Conservation (phyloP, 768 basidiomycete genomes). For the Collybia sordida region DNA sequence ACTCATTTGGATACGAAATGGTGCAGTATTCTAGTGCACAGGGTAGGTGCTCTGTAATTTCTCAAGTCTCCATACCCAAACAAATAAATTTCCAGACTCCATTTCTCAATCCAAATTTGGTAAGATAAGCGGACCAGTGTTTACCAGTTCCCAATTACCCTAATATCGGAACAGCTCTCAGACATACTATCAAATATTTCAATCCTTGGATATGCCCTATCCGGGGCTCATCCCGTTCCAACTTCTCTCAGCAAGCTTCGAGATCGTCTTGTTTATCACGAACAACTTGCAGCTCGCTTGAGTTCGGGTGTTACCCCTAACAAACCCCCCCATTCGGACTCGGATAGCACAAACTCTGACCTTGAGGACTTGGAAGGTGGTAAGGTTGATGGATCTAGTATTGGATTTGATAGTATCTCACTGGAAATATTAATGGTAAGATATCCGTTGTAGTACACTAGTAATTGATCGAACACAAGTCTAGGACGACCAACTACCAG, state of each 20-base stretch:
- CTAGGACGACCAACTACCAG: constrained; percentile 42
- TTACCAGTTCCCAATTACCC: neutral
- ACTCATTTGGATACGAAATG: constrained; percentile 39
- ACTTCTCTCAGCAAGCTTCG: constrained; percentile 37
- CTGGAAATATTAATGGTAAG: constrained; percentile 37
- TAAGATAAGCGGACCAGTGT: constrained; percentile 17
- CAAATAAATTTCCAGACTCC: constrained; percentile 31
- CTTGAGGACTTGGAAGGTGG: constrained; percentile 22
- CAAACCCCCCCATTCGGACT: constrained; percentile 12
- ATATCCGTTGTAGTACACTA: neutral
- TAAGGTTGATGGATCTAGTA: constrained; percentile 38
- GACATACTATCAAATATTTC: constrained; percentile 42
- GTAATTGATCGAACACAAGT: neutral
- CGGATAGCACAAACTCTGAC: constrained; percentile 7
- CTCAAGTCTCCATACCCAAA: neutral
- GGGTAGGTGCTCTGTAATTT: constrained; percentile 21
- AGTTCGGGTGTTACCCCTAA: constrained; percentile 1
- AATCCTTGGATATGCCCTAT: constrained; percentile 36
- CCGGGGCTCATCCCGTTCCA: constrained; percentile 33
- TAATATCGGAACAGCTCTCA: constrained; percentile 29
- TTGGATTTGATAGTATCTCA: constrained; percentile 41
- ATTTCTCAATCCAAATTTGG: constrained; percentile 45
- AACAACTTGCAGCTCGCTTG: constrained; percentile 24
- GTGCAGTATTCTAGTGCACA: constrained; percentile 43
- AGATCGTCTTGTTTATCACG: constrained; percentile 44